Percentiles rank a stretch among this genome's conserved stretches.
Conservation (phyloP, 768 basidiomycete species). For the Leccinum ochraceum region DNA sequence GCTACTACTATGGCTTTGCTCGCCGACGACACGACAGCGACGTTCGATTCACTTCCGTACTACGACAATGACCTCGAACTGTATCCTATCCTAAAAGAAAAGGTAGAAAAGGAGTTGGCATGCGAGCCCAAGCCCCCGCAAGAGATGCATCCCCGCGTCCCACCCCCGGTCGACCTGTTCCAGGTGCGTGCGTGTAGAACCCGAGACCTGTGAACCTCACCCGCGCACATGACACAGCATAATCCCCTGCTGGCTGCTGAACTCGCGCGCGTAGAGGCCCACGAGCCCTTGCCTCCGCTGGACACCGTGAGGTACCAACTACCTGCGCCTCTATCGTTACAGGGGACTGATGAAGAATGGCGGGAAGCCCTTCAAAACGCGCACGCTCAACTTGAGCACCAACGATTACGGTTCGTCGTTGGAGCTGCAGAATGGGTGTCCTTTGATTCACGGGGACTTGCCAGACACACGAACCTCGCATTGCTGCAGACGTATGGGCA, state of each 20-base stretch:
- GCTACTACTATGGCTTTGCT: conserved; percentile 29
- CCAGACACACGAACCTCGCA: conserved; percentile 79
- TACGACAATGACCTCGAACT: conserved; percentile 91
- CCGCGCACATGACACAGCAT: conserved; percentile 43
- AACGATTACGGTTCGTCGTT: conserved; percentile 63
- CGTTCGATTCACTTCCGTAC: conserved; percentile 90
- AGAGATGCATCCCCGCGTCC: conserved; percentile 68
- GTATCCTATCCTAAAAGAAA: conserved; percentile 66
- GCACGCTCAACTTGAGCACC: conserved; percentile 82
- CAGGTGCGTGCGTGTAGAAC: conserved; percentile 43
- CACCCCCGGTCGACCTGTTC: conserved; percentile 66
- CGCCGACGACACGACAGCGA: conserved; percentile 20
- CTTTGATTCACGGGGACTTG: conserved; percentile 11
- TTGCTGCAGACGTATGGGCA: conserved; percentile 84
- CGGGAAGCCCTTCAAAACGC: conserved; percentile 71
- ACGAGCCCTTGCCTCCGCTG: conserved; percentile 62
- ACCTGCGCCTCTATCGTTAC: conserved; percentile 61
- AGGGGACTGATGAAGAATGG: conserved; percentile 79
- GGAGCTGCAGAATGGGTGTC: background rate
- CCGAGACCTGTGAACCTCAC: background rate
- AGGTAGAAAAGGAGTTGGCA: conserved; percentile 76
- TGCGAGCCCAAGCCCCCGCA: conserved; percentile 64
- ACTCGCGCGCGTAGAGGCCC: conserved; percentile 69
- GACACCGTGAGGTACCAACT: conserved; percentile 76
- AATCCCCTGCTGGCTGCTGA: conserved; percentile 72